Percentiles rank a stretch among this genome's conserved stretches.
phyloP scores from a whole-genome alignment of 345 rosid species.

The Noccaea bulbosa region DNA sequence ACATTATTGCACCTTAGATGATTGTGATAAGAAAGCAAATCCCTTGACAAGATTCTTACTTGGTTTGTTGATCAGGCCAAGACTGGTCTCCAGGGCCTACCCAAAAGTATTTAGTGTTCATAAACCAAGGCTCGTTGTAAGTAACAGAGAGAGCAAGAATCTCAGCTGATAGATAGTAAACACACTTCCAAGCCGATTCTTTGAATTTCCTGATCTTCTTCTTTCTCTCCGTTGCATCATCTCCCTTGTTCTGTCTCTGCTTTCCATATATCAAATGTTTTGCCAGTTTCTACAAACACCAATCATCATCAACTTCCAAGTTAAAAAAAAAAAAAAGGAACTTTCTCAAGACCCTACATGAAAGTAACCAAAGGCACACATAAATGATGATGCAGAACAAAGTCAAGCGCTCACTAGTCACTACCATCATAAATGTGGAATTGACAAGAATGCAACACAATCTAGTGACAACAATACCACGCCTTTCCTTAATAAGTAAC shows the following conservation, averaged over 20 bases:
- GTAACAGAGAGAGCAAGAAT: conserved; percentile 60
- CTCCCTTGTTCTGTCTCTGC: conserved; percentile 45
- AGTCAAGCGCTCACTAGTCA: neutral
- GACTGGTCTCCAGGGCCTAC: conserved; percentile 75
- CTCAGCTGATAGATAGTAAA: conserved; percentile 80
- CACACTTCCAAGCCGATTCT: conserved; percentile 94
- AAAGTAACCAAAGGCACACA: conserved; percentile 32
- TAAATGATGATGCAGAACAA: neutral
- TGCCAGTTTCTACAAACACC: conserved; percentile 61
- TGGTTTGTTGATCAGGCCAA: conserved; percentile 89
- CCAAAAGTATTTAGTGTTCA: conserved; percentile 74
- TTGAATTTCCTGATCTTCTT: conserved; percentile 75
- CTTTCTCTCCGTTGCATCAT: conserved; percentile 47
- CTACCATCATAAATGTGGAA: neutral
- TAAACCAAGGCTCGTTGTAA: conserved; percentile 86
- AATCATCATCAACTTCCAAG: conserved; percentile 29
- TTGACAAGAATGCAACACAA: neutral
- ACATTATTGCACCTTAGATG: conserved; percentile 7
- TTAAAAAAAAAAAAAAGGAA: neutral
- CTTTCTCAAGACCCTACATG: conserved; percentile 1
- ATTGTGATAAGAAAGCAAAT: too few relatives aligned
- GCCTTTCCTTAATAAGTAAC: neutral
- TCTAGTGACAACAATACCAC: conserved; percentile 2
- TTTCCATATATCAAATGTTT: conserved; percentile 62
- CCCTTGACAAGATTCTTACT: conserved; percentile 53